These are phyloP conservation scores for Fusarium bactridioides DNA, from an alignment of 2,329 filamentous ascomycete genomes.

Conservation along the genomic window DNA sequence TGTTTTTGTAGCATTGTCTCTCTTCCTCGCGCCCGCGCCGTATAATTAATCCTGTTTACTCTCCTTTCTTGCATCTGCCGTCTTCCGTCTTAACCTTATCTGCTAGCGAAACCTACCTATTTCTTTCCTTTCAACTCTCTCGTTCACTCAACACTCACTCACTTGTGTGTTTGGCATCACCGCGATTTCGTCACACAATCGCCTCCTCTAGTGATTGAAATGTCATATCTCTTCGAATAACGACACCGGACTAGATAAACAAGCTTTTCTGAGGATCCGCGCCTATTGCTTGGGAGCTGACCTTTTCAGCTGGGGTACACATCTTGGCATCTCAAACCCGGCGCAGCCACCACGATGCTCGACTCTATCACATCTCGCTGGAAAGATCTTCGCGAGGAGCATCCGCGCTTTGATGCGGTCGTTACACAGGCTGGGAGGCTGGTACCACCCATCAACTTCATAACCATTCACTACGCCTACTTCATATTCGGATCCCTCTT, in stretches of 20 bases:
- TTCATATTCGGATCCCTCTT: constrained; percentile 66
- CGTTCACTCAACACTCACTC: neutral
- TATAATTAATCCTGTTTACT: neutral
- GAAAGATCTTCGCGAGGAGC: constrained; percentile 34
- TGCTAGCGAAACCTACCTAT: neutral
- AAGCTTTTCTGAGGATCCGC: constrained; percentile 11
- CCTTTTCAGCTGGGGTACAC: constrained; percentile 3
- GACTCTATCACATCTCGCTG: constrained; percentile 30
- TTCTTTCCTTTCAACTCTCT: neutral
- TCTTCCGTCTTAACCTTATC: neutral
- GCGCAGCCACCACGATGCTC: constrained; percentile 27
- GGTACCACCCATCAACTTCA: constrained; percentile 63
- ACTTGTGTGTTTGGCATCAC: neutral
- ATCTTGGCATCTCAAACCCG: constrained; percentile 19
- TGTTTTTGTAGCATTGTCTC: neutral
- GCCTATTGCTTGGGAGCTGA: constrained; percentile 13
- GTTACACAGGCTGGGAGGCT: neutral
- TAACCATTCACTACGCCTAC: constrained; percentile 72
- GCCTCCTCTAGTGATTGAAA: neutral
- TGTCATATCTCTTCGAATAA: constrained; percentile 30
- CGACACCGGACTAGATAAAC: neutral
- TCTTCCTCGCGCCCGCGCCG: neutral
- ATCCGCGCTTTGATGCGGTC: constrained; percentile 18
- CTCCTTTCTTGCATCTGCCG: neutral
- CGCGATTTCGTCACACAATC: neutral